Base-by-base conservation (phyloP, 1,139 yeast species). In the Candida neerlandica region DNA sequence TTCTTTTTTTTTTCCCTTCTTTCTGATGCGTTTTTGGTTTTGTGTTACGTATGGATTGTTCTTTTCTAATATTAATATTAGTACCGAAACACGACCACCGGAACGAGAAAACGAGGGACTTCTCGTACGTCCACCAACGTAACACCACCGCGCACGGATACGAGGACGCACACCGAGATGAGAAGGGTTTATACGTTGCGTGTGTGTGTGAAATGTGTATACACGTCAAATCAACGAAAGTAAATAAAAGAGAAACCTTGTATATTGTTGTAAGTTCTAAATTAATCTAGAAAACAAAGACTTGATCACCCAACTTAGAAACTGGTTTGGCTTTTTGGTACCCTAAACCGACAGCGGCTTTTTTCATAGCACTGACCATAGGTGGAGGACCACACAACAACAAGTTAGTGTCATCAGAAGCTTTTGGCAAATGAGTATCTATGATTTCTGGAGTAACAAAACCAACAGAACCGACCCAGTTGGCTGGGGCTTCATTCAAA, bases 321-420 rank as follows among this genome's bases (percentile, higher is more conserved):
- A 92, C 91, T 4, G 97, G 95, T 70, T 84, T 87, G 51, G 97
- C 92, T 80, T 90, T 91, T 48, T 81, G 81, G 71, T 73, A 95
- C 18, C 97, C 98, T 59, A 92, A 78, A 19, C 77, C 73, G 46
- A 78, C 80, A 35, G 96, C 91, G 47, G 88, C 89, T 76, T 86
- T 91, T 77, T 91, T 92, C 78, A 91, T 68, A 58, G 96, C 87
- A 59, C 88, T 78, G 78, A 85, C 83, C 73, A 90, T 75, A 48
- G 90, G 89, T 63, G 95, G 94, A 50, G 97, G 96, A 59, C 97
- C 99, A 77, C 98, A 90, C 58, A 89, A 85, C 67, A 91, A 86
- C 57, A 89, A 80, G 70, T 89, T 84, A 66, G 85, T 75, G 60
- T 83, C 77, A 57, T 74, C 83, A 55, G 81, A 73, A 47, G 86